These are phyloP conservation scores for Lodderomyces beijingensis DNA, from an alignment of 1,139 yeast species.

Conservation along the genomic window DNA sequence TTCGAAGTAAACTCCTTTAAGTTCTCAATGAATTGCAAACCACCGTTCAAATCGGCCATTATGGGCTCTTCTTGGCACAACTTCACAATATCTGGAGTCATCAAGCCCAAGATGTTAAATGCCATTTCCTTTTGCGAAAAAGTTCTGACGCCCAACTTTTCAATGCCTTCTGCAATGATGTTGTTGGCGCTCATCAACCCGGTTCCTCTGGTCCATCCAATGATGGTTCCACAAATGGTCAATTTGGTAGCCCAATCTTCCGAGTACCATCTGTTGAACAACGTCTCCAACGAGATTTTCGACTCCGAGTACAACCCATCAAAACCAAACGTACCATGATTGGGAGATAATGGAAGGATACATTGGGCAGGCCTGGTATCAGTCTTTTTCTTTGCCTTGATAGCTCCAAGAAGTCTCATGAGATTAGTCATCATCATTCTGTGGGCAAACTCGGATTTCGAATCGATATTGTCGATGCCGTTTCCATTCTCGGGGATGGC, in stretches of 20 bases:
- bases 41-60: constrained; percentile 98
- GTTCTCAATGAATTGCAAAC: constrained; percentile 88
- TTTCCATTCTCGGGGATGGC: constrained; percentile 99
- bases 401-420: constrained; percentile 85
- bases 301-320: constrained; percentile 98
- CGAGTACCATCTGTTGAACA: constrained; percentile 98
- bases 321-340: constrained; percentile 97
- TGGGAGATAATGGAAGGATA: constrained; percentile 92
- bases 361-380: constrained; percentile 99
- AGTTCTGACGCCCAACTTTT: constrained; percentile 92
- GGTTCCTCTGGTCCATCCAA: constrained; percentile 99
- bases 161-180: constrained; percentile 96
- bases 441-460: constrained; percentile 95
- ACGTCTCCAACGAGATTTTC: constrained; percentile 87
- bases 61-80: constrained; percentile 92
- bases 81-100: constrained; percentile 81
- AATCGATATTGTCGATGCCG: constrained; percentile 87
- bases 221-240: constrained; percentile 95
- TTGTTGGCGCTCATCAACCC: constrained; percentile 98
- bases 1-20: constrained; percentile 82
- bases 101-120: constrained; percentile 88
- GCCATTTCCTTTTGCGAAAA: constrained; percentile 99
- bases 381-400: constrained; percentile 78
- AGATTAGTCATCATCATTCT: constrained; percentile 96
- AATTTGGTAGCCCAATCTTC: constrained; percentile 95